Base-by-base conservation (phyloP, 352 stramenopile species). In the Phytophthora fragariae region DNA sequence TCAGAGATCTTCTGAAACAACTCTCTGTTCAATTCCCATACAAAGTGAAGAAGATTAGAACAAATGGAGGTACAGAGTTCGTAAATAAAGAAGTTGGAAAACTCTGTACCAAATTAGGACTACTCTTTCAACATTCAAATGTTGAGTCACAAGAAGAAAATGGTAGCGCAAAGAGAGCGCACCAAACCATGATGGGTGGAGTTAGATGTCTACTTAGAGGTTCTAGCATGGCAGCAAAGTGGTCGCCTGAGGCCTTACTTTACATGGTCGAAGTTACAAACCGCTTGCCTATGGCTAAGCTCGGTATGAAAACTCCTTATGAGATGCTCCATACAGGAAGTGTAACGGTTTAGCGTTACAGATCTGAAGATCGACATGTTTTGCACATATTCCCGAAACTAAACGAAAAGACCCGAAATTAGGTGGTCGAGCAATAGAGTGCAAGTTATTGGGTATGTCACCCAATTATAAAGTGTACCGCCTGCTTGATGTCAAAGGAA, bases 241-340 rank as follows among this genome's bases (percentile, higher is more conserved):
- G 63, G 44, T 59, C 41, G 54, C 54, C 54, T 12, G 33, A 70
- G 2, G 64, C 19, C 0, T 14, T 62, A 15, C n/a, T 35, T 1
- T 67, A 66, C 33, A 59, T 72, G 3, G 27, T 50, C 19, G 49
- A 67, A 17, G 15, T 67, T 8, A 57, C 35, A 15, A 62, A 72
- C 9, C 17, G 56, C 7, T 49, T 72, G 10, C 24, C 57, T 4
- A 72, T 58, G 57, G 56, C 49, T 7, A 49, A 57, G 37, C 19
- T 67, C 2, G 29, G 37, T 3, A 57, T 59, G 46, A 72, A 66
- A n/a, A 21, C 24, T 3, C 56, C 64, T 2, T 61, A 65, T 55
- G 37, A 66, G 47, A 21, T 58, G 11, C 41, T 41, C 14, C 49
- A 17, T 44, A 17, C 19, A 14, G 19, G 27, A 17, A 37, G 9